Base-by-base conservation (phyloP, 2,329 filamentous ascomycete species). In the Neonectria ditissima region DNA sequence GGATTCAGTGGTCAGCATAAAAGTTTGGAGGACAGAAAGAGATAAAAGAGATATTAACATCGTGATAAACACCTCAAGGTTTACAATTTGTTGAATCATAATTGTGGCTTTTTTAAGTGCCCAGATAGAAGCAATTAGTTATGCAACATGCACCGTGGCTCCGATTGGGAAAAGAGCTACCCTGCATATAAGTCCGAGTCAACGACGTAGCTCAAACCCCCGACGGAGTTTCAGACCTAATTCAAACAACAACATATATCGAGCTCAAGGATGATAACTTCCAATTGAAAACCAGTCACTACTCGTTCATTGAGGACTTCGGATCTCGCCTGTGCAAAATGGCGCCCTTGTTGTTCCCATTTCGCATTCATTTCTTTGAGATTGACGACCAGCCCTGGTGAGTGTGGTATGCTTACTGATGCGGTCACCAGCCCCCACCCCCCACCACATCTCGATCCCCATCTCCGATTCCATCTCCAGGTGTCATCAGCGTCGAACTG, bases 341-440 rank as follows among this genome's bases (percentile, higher is more conserved):
- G 81, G 79, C 83, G 44, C 82, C 86, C 52, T 78, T 84, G 41
- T 75, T 84, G 41, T 75, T 87, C 59, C 87, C 86, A 8, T 37
- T 37, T 16, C 84, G 87, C 9, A 80, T 89, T 76, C 87, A 91
- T 74, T 83, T 91, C 69, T 89, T 88, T 67, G 89, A 92, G 80
- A 88, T 91, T 65, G 85, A 89, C 68, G 89, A 92, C 73, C 87
- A 90, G 76, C 69, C 84, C 59, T 91, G 89, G 89, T 91, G 80
- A 61, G 78, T 67, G n/a, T n/a, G 37, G 14, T 28, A 9, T 58
- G 50, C 13, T 8, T 39, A 18, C 37, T n/a, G 9, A 41, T 41
- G 37, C 37, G 9, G 16, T 37, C 34, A 41, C 10, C 37, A 41
- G 37, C 37, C 37, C 37, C 37, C 9, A 41, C 37, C 37, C 37